Percentiles rank a stretch among this genome's conserved stretches.
These are phyloP conservation scores for Solanum pinnatisectum DNA, from an alignment of 257 asterid genomes.

Conservation along the genomic window DNA sequence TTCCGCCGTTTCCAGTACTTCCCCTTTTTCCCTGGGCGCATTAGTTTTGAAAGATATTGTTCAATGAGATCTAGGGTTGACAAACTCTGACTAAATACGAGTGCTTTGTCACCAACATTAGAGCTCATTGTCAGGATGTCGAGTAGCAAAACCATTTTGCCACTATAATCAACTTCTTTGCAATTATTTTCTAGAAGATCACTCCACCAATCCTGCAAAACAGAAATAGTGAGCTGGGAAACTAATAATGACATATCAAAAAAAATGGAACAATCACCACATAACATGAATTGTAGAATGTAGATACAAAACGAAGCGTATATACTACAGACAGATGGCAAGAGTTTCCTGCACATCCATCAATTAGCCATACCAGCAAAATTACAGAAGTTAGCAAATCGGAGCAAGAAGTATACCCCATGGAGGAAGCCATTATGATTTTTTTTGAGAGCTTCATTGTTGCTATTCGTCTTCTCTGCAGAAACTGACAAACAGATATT, in stretches of 20 bases:
- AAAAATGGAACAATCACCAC: neutral
- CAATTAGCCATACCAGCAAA: neutral
- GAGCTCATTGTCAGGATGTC: slow-evolving; percentile 87
- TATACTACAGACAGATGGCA: neutral
- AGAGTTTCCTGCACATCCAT: neutral
- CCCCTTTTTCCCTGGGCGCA: slow-evolving; percentile 60
- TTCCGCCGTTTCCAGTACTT: slow-evolving; percentile 86
- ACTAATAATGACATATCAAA: neutral
- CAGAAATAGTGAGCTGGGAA: neutral
- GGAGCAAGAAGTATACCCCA: slow-evolving; percentile 44
- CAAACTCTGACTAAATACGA: slow-evolving; percentile 91
- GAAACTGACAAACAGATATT: neutral
- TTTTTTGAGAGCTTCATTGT: slow-evolving; percentile 32
- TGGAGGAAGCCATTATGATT: slow-evolving; percentile 52
- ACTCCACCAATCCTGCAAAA: slow-evolving; percentile 89
- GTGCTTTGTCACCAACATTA: slow-evolving; percentile 74
- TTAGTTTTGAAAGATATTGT: slow-evolving; percentile 66
- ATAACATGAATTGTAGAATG: neutral
- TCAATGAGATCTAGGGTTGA: slow-evolving; percentile 84
- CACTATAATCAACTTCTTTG: slow-evolving; percentile 72
- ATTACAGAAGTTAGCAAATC: neutral
- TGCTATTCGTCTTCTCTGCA: slow-evolving; percentile 59
- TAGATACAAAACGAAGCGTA: neutral
- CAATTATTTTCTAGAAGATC: slow-evolving; percentile 64
- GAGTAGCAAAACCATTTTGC: slow-evolving; percentile 89